Evolutionary conservation across 208 protist genomes (phyloP), one percentile per base, ranked within the genome.

Genomic region (Endotrypanum monterogeii): DNA sequence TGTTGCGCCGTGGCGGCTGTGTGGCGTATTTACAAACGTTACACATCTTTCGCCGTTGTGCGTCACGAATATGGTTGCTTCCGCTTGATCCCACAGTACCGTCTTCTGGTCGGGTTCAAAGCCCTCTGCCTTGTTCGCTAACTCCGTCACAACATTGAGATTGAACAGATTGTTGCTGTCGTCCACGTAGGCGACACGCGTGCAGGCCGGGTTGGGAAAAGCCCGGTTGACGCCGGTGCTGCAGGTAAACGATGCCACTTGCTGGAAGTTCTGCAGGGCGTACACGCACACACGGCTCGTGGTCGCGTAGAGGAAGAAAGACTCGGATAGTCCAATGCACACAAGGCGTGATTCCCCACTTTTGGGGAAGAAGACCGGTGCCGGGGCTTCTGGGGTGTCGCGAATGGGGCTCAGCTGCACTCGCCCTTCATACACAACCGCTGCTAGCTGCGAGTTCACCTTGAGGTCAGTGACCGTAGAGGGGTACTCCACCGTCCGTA

Each of bases 301-400:
- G 3, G 81, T 89, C 3, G 95, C 97, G 84, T 98, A 99, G 12
- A 99, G 88, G 63, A 99, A 86, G 58, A 99, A 98, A 20, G 93
- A 73, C 68, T 96, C 88, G 28, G 94, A 98, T 37, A 99, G 88
- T 16, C 82, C 87, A 3, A 98, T 66, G 41, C 89, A 80, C 67
- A 94, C 91, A 61, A 99, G 86, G 30, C 73, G 77, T 28, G 78
- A 74, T 30, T 83, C 86, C 48, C 87, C 69, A 69, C 70, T 79
- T 48, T 86, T 66, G 4, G 71, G 78, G 41, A 82, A 76, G 37
- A 63, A 82, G 2, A 58, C 71, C 1, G 72, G 71, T 28, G 72
- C 48, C 2, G 67, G 67, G 14, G 78, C 78, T 50, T 74, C 39
- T 48, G 73, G 56, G 6, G 71, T 71, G n/a, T 89, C 80, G 41